Evolutionary conservation across 2,329 filamentous ascomycete species (phyloP), one percentile per base, ranked within the genome.

Genomic region (Elsinoe fawcettii): DNA sequence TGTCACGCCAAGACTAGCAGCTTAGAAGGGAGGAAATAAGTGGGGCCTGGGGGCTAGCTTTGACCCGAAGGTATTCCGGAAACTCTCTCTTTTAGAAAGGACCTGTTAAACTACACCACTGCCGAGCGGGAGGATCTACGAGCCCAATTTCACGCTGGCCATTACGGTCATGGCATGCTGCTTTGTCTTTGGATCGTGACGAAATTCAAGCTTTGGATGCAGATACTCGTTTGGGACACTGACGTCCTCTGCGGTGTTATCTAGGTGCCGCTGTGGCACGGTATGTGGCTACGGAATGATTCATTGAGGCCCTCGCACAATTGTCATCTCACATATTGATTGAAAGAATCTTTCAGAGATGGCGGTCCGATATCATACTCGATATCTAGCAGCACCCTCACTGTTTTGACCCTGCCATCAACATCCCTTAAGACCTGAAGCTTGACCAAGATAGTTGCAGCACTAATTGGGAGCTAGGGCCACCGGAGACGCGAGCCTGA

Each of bases 201-300:
- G 25, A 49, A 12, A 49, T 27, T 14, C 22, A 49, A 49, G 47
- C 47, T 37, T 34, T 37, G 34, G 30, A 16, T 53, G 49, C 49
- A 53, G 49, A 53, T 53, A 32, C 49, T 53, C 32, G 20, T 25
- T 53, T 22, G 49, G 49, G 49, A 53, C 20, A 23, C n/a, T 27
- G 16, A 18, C 14, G 44, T 47, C 9, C 20, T 47, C 16, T 12
- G 11, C 14, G 44, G 14, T 22, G 18, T 6, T 6, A 14, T 20
- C 37, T 41, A 5, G 5, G 6, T 41, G 37, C 37, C 39, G 34
- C 11, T 22, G 41, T 44, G 41, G 41, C 41, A 44, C 41, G 7
- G 41, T 11, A 16, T 44, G 22, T 6, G 34, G 3, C 34, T 37
- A 3, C 5, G 14, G 34, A 12, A 37, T 37, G 34, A 7, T 12